Evolutionary conservation across 495 filamentous ascomycete species (phyloP).

Genomic region (Podospora fimiseda): DNA sequence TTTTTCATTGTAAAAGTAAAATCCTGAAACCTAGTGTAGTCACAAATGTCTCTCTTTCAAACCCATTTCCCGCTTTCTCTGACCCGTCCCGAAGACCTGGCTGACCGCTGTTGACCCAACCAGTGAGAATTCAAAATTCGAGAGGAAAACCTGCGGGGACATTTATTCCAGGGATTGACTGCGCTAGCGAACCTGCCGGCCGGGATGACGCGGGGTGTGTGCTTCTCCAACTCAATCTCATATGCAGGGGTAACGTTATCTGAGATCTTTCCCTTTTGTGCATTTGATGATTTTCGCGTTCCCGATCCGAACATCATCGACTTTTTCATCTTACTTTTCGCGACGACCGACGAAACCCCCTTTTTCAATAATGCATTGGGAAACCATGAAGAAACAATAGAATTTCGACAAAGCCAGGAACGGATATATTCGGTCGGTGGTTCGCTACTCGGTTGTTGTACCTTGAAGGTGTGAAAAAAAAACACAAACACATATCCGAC

Average conservation of each 20-base stretch:
- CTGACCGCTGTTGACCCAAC: background rate
- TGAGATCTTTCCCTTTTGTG: background rate
- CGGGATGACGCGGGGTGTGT: slow-evolving; percentile 2
- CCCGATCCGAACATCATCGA: background rate
- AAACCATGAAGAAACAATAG: too few relatives aligned
- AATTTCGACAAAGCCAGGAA: too few relatives aligned
- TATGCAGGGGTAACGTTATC: background rate
- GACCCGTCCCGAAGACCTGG: background rate
- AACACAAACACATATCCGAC: background rate
- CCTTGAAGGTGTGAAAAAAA: background rate
- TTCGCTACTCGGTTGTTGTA: too few relatives aligned
- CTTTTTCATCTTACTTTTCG: background rate
- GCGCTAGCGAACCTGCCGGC: background rate
- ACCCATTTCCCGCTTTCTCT: background rate
- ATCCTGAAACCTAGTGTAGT: too few relatives aligned
- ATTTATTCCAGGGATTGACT: background rate
- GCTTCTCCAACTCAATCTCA: background rate
- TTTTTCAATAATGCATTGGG: too few relatives aligned
- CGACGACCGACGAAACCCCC: too few relatives aligned
- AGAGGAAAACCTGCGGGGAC: background rate
- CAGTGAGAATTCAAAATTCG: background rate
- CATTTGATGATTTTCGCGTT: background rate
- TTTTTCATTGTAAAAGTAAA: background rate
- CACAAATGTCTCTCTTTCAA: background rate
- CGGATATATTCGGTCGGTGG: too few relatives aligned